Base-by-base conservation (phyloP, 1,284 basidiomycete genomes). In the Spongiforma sp. region DNA sequence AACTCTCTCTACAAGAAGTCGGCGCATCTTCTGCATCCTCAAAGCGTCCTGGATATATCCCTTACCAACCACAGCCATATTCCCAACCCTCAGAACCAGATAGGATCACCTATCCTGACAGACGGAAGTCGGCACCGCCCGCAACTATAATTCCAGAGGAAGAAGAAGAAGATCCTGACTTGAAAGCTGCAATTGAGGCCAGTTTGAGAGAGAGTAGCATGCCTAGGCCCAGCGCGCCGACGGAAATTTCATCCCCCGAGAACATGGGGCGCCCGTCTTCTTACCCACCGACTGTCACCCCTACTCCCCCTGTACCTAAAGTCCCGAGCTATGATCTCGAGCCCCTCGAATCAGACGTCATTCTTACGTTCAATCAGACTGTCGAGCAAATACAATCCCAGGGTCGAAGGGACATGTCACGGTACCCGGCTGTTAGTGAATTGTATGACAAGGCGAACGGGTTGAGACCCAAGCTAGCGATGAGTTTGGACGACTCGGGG, bases 171-270 rank as follows among this genome's bases (percentile, higher is more conserved):
- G 97, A 99, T 75, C 93, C 94, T 14, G 95, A 99, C 69, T 82
- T 99, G 28, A 89, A 86, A 61, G 93, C 97, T 17, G 98, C 98
- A 0, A 99, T 99, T 64, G 96, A 98, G 73, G 98, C 98, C 0
- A 96, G 93, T 74, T 78, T 99, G 68, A 85, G 90, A 15, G 98
- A 99, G 72, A 90, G 90, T 33, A 90, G 88, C 65, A 89, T 90
- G 11, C 90, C 91, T 0, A 87, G 84, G 64, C 89, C 94, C 2
- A 94, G 91, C 70, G 94, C 93, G 0, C 94, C 94, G 2, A 73
- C 85, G 5, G 87, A 83, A 14, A 72, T 86, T 5, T 86, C 89
- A 59, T 85, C 86, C 10, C 80, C 86, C 4, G 86, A 87, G 61
- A 77, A 83, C 12, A 34, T 34, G 6, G 79, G 76, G 14, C 78